A percentile compares a stretch with the other conserved stretches of the same genome.
Evolutionary conservation across 2,329 filamentous ascomycete genomes (phyloP).

Genomic region (Aspergillus phoenicis): DNA sequence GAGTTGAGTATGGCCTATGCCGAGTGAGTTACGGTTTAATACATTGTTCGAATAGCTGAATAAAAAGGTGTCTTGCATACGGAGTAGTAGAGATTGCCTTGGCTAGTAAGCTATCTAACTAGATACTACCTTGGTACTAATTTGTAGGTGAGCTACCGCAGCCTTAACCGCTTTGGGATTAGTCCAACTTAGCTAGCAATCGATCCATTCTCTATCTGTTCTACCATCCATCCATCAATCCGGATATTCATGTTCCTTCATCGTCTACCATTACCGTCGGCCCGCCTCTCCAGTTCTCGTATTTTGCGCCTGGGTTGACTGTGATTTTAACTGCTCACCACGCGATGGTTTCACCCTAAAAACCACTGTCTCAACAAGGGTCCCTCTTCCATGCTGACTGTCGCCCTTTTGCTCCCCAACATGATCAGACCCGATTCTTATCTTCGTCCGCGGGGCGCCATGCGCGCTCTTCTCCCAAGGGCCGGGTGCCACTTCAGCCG

Average conservation of each 20-base stretch:
- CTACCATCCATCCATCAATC: neutral
- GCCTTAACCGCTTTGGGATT: neutral
- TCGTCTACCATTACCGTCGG: too few relatives aligned
- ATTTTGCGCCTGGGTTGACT: neutral
- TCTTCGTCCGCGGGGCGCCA: slow-evolving; percentile 21
- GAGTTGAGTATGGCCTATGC: too few relatives aligned
- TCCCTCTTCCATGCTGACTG: neutral
- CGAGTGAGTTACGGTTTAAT: too few relatives aligned
- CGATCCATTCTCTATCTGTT: neutral
- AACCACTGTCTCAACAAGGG: neutral
- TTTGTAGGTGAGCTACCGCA: neutral
- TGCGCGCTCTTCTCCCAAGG: slow-evolving; percentile 20
- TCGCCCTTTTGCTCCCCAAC: neutral
- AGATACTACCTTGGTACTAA: neutral
- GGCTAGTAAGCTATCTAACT: neutral
- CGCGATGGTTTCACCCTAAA: neutral
- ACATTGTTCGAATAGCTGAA: too few relatives aligned
- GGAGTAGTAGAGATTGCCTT: too few relatives aligned
- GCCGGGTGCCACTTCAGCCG: slow-evolving; percentile 7
- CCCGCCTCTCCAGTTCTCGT: too few relatives aligned
- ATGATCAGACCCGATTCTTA: slow-evolving; percentile 27
- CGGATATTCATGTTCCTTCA: too few relatives aligned
- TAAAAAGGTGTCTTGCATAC: too few relatives aligned
- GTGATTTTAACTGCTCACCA: neutral
- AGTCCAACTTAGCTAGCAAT: neutral